Evolutionary conservation across 139 green algal genomes (phyloP), one percentile per base, ranked within the genome.

Genomic region (Raphidocelis subcapitata): DNA sequence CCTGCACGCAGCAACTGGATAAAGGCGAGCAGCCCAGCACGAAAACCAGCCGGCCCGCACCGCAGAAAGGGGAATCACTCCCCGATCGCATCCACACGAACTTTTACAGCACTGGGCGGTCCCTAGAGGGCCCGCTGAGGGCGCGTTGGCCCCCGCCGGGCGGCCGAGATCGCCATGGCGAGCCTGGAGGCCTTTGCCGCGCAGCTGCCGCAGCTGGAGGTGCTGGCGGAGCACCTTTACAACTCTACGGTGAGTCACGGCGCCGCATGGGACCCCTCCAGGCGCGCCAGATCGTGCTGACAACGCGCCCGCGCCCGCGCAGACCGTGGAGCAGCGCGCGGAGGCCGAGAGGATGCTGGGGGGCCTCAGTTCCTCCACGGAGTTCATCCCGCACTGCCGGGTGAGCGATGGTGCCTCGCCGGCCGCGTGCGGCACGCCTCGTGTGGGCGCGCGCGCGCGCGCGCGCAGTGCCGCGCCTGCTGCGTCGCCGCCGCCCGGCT

Each of bases 381-480:
- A 98, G 35, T 97, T 97, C 71, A 87, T 98, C 21, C n/a, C 84
- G 0, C 88, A 97, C 69, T 95, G 94, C 78, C 93, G 94, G 84
- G 86, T 93, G 66, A 0, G 73, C 14, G 2, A 46, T 35, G 74
- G 15, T 65, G 5, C 18, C 3, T 59, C 52, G 35, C 37, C 5
- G 55, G 4, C 4, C 55, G 55, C 49, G 33, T 47, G 41, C 33
- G 41, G 49, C 26, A 31, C 55, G 67, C 35, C 35, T 15, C 12
- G 46, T 23, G 29, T 35, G 44, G 37, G 52, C 63, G 18, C 10
- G 20, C 28, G 61, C 41, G 31, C 33, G 29, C 46, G 62, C 60
- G 41, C 54, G 33, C 8, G 31, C n/a, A 69, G 37, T 57, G 24
- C 15, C 29, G 18, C 35, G 44, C 37, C 26, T 52, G 26, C 24